A percentile compares a stretch with the other conserved stretches of the same genome.
Evolutionary conservation across 2,329 filamentous ascomycete species (phyloP).

Genomic region (Magnaporthiopsis poae): DNA sequence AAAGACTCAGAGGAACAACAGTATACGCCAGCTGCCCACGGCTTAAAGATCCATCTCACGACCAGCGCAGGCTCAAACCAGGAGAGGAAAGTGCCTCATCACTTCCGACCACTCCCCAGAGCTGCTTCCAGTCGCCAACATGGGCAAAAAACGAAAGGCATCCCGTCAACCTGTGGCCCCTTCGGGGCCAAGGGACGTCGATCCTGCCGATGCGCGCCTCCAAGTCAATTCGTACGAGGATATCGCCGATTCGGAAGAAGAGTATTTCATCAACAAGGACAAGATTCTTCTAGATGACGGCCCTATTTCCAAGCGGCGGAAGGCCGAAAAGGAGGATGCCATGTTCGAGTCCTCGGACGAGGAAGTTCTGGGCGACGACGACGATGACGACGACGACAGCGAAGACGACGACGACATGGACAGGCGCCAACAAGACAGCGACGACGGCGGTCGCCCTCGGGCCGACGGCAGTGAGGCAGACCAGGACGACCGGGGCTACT

Average conservation of each 20-base stretch:
- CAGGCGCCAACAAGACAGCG: constrained; percentile 12
- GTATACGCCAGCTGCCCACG: neutral
- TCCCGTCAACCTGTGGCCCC: constrained; percentile 35
- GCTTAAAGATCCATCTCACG: neutral
- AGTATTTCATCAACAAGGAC: constrained; percentile 81
- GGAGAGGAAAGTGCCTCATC: neutral
- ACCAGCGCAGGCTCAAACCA: neutral
- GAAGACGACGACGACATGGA: constrained; percentile 27
- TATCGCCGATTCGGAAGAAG: constrained; percentile 87
- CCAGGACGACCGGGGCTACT: constrained; percentile 57
- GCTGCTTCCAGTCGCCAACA: constrained; percentile 21
- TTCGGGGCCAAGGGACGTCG: constrained; percentile 43
- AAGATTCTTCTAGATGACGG: constrained; percentile 77
- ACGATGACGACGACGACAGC: constrained; percentile 19
- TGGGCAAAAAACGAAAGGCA: constrained; percentile 65
- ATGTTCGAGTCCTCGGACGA: constrained; percentile 53
- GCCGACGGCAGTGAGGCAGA: constrained; percentile 39
- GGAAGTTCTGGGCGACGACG: constrained; percentile 33
- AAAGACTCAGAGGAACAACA: neutral
- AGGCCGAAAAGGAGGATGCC: constrained; percentile 50
- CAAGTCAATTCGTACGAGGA: constrained; percentile 62
- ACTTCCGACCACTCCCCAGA: neutral
- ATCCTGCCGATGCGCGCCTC: constrained; percentile 52
- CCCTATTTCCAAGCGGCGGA: constrained; percentile 65
- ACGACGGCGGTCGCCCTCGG: constrained; percentile 24